phyloP scores from a whole-genome alignment of 139 green algal genomes.

The Trebouxia sp. region DNA sequence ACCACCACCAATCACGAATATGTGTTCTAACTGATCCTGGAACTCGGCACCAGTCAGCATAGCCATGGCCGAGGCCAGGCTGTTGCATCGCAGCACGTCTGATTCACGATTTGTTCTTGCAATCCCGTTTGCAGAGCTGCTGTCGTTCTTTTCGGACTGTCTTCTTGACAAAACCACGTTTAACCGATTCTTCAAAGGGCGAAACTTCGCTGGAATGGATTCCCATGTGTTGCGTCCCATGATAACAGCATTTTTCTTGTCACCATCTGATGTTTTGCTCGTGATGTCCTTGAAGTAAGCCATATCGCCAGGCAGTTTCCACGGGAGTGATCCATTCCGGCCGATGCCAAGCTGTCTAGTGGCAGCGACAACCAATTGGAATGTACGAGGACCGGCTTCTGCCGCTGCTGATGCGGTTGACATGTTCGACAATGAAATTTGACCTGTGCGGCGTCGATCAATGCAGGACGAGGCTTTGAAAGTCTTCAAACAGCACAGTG shows the following conservation, averaged over 20 bases:
- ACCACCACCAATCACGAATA: slow-evolving; percentile 97
- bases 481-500: too few species aligned
- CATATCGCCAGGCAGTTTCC: slow-evolving; percentile 88
- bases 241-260: slow-evolving; percentile 91
- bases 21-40: slow-evolving; percentile 66
- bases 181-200: slow-evolving; percentile 85
- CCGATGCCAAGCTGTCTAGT: slow-evolving; percentile 85
- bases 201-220: slow-evolving; percentile 90
- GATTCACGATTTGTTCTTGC: neutral
- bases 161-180: slow-evolving; percentile 93
- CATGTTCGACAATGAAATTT: neutral
- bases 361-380: slow-evolving; percentile 93
- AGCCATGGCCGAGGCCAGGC: slow-evolving; percentile 75
- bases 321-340: slow-evolving; percentile 69
- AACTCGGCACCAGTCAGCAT: slow-evolving; percentile 55
- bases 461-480: too few species aligned
- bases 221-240: slow-evolving; percentile 99
- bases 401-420: too few species aligned
- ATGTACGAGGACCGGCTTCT: slow-evolving; percentile 31
- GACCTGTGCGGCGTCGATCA: neutral
- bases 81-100: slow-evolving; percentile 33
- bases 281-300: slow-evolving; percentile 93
- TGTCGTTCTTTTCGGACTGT: slow-evolving; percentile 29
- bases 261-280: slow-evolving; percentile 39
- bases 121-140: slow-evolving; percentile 28